Evolutionary conservation across 176 grass and related monocot genomes (phyloP).

Genomic region (Zoysia japonica): DNA sequence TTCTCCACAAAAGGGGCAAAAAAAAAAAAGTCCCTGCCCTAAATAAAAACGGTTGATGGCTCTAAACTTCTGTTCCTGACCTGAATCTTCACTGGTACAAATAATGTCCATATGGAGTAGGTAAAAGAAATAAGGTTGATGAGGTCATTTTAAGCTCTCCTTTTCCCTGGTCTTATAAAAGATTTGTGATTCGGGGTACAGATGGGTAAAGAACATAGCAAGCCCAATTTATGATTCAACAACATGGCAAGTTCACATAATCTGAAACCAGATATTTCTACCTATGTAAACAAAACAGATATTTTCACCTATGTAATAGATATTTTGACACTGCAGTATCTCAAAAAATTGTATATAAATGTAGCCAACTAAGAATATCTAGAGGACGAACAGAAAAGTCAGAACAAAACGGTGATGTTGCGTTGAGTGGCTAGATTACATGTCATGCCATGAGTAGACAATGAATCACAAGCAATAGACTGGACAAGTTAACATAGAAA

Average conservation of each 20-base stretch:
- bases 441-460: not conserved
- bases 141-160: not conserved
- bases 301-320: constrained; percentile 19
- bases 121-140: not conserved
- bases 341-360: not conserved
- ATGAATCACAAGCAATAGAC: not conserved
- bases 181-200: not conserved
- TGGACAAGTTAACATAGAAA: not conserved
- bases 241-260: constrained; percentile 18
- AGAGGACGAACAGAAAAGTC: not conserved
- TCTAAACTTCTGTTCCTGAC: not conserved
- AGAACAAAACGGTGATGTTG: not conserved
- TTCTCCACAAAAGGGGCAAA: not conserved
- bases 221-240: not conserved
- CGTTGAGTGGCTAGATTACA: not conserved
- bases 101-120: not conserved
- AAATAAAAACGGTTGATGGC: not conserved
- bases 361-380: not conserved
- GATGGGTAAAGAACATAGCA: not conserved
- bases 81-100: not conserved
- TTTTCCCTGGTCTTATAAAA: not conserved
- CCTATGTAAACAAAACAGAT: not conserved
- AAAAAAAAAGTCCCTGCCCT: not conserved
- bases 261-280: too few species aligned
- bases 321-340: not conserved